Percentiles rank a stretch among this genome's conserved stretches.
Conservation (phyloP, 129 eudicot genomes). For the Flaveria brownii region DNA sequence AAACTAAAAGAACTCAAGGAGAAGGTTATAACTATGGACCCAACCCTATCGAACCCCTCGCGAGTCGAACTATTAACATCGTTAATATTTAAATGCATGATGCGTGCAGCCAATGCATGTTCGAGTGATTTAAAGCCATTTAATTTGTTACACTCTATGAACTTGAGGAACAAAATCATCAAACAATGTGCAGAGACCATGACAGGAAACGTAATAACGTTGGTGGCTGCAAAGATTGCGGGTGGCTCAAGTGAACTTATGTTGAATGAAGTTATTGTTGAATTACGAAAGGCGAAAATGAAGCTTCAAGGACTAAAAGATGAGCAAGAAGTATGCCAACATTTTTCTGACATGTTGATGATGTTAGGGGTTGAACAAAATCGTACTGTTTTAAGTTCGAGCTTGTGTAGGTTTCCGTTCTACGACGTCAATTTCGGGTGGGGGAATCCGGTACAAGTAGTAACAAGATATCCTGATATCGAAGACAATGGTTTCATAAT, state of each 20-base stretch:
- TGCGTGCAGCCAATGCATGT: neutral
- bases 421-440: constrained; percentile 31
- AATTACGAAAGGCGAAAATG: constrained; percentile 11
- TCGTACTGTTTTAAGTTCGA: neutral
- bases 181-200: neutral
- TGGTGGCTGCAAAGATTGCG: neutral
- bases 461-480: neutral
- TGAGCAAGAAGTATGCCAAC: neutral
- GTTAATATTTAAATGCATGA: constrained; percentile 4
- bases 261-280: neutral
- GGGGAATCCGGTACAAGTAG: constrained; percentile 27
- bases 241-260: neutral
- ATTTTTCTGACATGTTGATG: neutral
- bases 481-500: neutral
- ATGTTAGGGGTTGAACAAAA: neutral
- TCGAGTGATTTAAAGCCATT: constrained; percentile 5
- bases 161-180: constrained; percentile 14
- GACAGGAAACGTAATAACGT: constrained; percentile 14
- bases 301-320: neutral
- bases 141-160: neutral
- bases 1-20: constrained; percentile 14
- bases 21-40: neutral
- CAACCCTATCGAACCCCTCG: constrained; percentile 3
- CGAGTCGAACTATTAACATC: constrained; percentile 24
- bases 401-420: constrained; percentile 16